phyloP scores from a whole-genome alignment of 192 early-diverging fungal species.

The Gaertneriomyces semiglobifer region DNA sequence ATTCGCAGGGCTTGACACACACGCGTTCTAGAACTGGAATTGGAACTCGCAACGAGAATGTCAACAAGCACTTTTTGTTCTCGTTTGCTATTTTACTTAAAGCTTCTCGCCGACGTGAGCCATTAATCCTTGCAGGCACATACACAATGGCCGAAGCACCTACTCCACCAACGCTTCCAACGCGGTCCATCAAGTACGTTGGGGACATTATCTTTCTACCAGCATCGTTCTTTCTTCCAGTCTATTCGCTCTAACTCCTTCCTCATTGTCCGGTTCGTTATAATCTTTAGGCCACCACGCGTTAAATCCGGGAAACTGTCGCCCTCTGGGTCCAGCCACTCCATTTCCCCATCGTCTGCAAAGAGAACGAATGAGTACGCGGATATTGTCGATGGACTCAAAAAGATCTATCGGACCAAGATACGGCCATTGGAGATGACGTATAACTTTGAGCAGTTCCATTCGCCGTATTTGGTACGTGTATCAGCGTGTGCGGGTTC shows the following conservation, averaged over 20 bases:
- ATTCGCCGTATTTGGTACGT: conserved; percentile 22
- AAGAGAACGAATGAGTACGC: conserved; percentile 6
- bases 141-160: no score
- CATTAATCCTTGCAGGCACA: no score
- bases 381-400: conserved; percentile 20
- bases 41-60: no score
- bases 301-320: conserved; percentile 7
- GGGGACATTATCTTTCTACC: not conserved
- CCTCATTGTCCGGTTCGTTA: not conserved
- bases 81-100: no score
- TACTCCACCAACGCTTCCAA: not conserved
- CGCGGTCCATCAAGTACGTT: conserved; percentile 7
- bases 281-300: not conserved
- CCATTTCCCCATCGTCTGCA: not conserved
- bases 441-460: conserved; percentile 30
- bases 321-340: not conserved
- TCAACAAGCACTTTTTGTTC: no score
- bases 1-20: no score
- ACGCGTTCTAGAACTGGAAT: no score
- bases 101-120: no score
- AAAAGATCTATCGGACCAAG: conserved; percentile 20
- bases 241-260: not conserved
- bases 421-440: conserved; percentile 25
- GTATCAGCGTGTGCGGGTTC: not conserved
- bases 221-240: not conserved